Base-by-base conservation (phyloP, 75 land plant species). In the Larix kaempferi region DNA sequence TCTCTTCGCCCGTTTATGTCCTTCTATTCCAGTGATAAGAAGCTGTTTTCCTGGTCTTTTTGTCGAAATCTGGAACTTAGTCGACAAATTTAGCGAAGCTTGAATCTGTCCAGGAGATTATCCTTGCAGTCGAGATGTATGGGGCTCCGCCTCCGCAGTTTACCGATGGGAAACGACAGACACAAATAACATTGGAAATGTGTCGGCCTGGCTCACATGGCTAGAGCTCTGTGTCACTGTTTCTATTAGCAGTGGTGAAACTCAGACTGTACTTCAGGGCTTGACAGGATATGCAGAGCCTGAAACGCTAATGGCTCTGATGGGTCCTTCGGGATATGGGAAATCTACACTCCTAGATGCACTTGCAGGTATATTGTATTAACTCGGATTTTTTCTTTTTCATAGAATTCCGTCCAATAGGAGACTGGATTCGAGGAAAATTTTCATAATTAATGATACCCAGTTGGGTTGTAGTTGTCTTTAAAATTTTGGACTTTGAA, bases 261-360 rank as follows among this genome's bases (percentile, higher is more conserved):
- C n/a, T 41, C 89, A 85, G 64, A 83, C 71, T 49, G 92, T 93
- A 8, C 76, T 93, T 58, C 87, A 93, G 6, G 83, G 81, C 0
- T 84, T 90, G 21, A 88, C 89, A 10, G 95, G 95, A 6, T 93
- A 87, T 65, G 95, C 92, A 1, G 92, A 93, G 88, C 93, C 92
- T 3, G 92, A 93, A 3, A 63, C 80, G 21, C 44, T 93, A 59
- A 93, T 85, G 13, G 89, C 93, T 8, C 80, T 93, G 61, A 93
- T 93, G 95, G 95, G 95, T 16, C 95, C 95, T 10, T 93, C 95
- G 27, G 95, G 95, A 21, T 92, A 88, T 25, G 94, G 94, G n/a
- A 92, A 92, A 74, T 92, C 94, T 13, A 92, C 91, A 0, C 85
- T 92, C 0, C 86, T 92, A 22, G 95, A 92, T 76, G 84, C 95